These are phyloP conservation scores for Boletus tomentosulus DNA, from an alignment of 768 basidiomycete genomes.

Conservation along the genomic window DNA sequence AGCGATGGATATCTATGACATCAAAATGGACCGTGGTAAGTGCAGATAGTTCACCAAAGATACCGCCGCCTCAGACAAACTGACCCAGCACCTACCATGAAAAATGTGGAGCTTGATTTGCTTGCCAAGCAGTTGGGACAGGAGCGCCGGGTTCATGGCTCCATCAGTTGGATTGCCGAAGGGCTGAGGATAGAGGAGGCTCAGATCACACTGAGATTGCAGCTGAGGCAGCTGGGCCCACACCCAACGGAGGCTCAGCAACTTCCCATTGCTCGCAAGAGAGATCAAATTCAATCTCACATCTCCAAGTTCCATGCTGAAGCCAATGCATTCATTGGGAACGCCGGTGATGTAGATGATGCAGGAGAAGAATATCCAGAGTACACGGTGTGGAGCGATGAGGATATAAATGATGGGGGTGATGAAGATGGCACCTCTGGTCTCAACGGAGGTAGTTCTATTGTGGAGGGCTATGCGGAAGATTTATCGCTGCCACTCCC, in stretches of 20 bases:
- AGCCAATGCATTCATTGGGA: neutral
- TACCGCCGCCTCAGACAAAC: neutral
- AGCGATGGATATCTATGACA: neutral
- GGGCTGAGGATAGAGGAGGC: neutral
- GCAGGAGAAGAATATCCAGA: neutral
- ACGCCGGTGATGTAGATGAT: neutral
- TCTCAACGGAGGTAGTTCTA: too few relatives aligned
- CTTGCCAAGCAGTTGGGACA: neutral
- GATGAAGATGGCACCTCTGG: too few relatives aligned
- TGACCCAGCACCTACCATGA: neutral
- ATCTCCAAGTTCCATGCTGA: neutral
- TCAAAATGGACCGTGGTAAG: neutral
- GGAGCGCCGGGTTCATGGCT: neutral
- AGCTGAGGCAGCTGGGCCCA: neutral
- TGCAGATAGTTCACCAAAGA: neutral
- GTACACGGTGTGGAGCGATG: too few relatives aligned
- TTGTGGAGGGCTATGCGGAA: neutral
- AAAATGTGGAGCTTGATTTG: neutral
- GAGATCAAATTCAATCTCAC: neutral
- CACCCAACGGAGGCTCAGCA: neutral
- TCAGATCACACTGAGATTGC: neutral
- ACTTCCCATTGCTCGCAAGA: neutral
- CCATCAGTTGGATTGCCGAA: neutral
- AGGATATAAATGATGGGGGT: too few relatives aligned
- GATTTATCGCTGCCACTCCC: too few relatives aligned